These are phyloP conservation scores for Colletotrichum melonis DNA, from an alignment of 2,329 filamentous ascomycete genomes.

Conservation along the genomic window DNA sequence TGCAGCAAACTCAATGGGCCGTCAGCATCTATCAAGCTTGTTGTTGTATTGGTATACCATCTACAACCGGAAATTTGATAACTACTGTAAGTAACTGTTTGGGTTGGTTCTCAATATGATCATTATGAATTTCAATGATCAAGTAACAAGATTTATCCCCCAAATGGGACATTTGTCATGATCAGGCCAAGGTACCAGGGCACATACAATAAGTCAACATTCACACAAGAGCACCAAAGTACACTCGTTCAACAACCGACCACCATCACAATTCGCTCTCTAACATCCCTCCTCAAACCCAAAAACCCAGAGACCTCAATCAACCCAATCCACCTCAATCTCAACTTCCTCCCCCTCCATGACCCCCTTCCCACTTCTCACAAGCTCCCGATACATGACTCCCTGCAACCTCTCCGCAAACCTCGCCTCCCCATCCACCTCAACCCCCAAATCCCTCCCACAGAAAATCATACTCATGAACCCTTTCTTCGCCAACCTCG, in stretches of 20 bases:
- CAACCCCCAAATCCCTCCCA: not conserved
- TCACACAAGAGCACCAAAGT: no score
- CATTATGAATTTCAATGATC: no score
- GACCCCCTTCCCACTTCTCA: not conserved
- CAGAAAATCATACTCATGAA: slow-evolving; percentile 6
- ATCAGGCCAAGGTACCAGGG: no score
- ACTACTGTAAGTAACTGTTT: no score
- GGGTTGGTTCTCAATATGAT: no score
- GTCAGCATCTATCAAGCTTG: no score
- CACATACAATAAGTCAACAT: no score
- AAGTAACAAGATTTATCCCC: no score
- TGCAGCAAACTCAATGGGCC: no score
- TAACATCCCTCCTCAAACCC: not conserved
- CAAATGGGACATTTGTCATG: no score
- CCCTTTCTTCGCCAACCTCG: not conserved
- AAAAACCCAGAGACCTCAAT: not conserved
- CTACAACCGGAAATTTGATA: no score
- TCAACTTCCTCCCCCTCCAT: not conserved
- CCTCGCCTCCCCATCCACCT: not conserved
- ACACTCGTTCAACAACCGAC: not conserved
- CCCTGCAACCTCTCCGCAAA: not conserved
- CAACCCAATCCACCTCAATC: not conserved
- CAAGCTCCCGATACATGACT: not conserved
- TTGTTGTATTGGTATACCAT: no score
- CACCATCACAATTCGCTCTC: not conserved